Conservation (phyloP, 768 basidiomycete genomes). For the Guyanaporus albipodus region DNA sequence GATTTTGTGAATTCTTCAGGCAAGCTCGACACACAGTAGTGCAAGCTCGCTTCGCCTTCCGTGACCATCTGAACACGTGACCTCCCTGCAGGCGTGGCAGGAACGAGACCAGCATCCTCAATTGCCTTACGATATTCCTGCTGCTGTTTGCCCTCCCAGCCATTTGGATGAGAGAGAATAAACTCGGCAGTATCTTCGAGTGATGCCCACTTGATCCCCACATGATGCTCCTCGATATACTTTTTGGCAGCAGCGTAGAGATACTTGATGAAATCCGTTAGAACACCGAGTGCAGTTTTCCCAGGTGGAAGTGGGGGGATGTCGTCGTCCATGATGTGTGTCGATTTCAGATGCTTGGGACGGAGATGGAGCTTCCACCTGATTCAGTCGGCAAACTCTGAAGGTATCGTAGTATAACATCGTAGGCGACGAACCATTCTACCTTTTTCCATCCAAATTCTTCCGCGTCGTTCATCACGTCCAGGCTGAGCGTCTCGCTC, state of each 20-base stretch:
- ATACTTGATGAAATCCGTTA: background rate
- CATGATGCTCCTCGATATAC: background rate
- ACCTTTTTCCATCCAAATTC: background rate
- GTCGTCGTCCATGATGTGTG: background rate
- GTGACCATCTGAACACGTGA: constrained; percentile 20
- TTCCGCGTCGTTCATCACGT: background rate
- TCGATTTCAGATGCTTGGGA: background rate
- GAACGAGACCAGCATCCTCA: constrained; percentile 21
- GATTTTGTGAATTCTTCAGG: background rate
- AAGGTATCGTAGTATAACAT: background rate
- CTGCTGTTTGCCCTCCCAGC: constrained; percentile 20
- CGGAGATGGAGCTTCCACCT: background rate
- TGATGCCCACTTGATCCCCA: background rate
- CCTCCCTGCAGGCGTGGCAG: constrained; percentile 2
- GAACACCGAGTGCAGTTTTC: background rate
- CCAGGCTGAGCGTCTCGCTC: background rate
- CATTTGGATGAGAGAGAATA: constrained; percentile 27
- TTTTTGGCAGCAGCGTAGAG: background rate
- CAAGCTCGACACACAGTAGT: constrained; percentile 41
- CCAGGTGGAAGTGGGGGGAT: background rate
- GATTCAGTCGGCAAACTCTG: background rate
- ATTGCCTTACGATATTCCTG: constrained; percentile 19
- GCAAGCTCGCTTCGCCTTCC: constrained; percentile 24
- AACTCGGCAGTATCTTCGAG: constrained; percentile 15
- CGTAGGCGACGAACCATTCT: background rate